These are phyloP conservation scores for Simmondsia chinensis DNA, from an alignment of 148 eudicot genomes.

Conservation along the genomic window DNA sequence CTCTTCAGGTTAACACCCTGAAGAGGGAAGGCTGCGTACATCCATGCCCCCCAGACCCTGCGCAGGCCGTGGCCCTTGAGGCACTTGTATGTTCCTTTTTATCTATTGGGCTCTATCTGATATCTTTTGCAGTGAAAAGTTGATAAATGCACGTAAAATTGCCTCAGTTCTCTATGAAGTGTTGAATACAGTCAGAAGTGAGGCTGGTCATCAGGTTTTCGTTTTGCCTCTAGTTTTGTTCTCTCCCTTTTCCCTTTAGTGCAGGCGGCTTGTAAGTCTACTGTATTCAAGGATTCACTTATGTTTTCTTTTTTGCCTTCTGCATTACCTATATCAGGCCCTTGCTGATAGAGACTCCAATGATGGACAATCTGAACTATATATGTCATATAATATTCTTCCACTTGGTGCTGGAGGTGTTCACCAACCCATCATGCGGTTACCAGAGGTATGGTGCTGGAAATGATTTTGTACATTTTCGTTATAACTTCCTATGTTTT, in stretches of 20 bases:
- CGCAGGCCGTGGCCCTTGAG: no score
- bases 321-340: constrained; percentile 30
- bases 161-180: constrained; percentile 78
- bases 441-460: constrained; percentile 66
- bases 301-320: constrained; percentile 1
- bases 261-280: background rate
- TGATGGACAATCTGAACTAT: constrained; percentile 35
- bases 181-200: constrained; percentile 51
- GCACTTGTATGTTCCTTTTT: no score
- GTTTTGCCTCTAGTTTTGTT: background rate
- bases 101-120: no score
- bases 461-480: background rate
- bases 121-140: constrained; percentile 61
- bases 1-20: no score
- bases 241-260: background rate
- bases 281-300: background rate
- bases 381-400: constrained; percentile 77
- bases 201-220: constrained; percentile 76
- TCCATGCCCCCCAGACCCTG: no score
- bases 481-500: background rate
- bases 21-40: no score
- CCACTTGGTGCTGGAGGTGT: constrained; percentile 84
- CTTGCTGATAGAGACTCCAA: constrained; percentile 54
- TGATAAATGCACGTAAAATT: constrained; percentile 61
- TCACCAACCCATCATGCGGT: constrained; percentile 85